Conservation (phyloP, 2,329 filamentous ascomycete genomes). For the Cercospora berteroae region DNA sequence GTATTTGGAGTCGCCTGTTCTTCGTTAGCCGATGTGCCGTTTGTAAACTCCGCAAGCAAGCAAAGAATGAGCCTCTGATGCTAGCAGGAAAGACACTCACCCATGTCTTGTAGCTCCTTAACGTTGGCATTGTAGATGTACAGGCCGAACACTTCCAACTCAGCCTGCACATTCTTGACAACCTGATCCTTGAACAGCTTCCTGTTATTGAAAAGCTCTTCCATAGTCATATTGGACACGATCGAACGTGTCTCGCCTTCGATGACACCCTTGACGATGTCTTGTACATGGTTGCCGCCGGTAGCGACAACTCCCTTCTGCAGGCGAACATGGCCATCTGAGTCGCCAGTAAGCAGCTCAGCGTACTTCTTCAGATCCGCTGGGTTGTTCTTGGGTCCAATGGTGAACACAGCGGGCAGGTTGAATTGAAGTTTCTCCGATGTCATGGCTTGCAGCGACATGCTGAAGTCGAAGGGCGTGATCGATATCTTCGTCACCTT, state of each 20-base stretch:
- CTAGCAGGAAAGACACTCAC: neutral
- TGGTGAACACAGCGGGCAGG: conserved; percentile 80
- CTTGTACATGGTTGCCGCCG: conserved; percentile 67
- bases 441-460: conserved; percentile 84
- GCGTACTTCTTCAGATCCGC: conserved; percentile 78
- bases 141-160: conserved; percentile 77
- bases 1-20: conserved; percentile 69
- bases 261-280: conserved; percentile 86
- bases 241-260: conserved; percentile 83
- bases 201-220: conserved; percentile 74
- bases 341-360: conserved; percentile 66
- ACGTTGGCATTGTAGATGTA: conserved; percentile 69
- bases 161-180: conserved; percentile 65
- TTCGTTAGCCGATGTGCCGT: neutral
- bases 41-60: neutral
- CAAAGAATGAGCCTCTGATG: neutral
- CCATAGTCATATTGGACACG: conserved; percentile 88
- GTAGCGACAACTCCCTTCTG: conserved; percentile 42
- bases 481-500: conserved; percentile 43
- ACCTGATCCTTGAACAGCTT: conserved; percentile 49
- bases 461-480: conserved; percentile 72
- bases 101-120: conserved; percentile 79
- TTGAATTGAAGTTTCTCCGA: conserved; percentile 82
- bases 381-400: conserved; percentile 71
- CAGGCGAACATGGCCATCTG: conserved; percentile 44